Conservation (phyloP, 768 basidiomycete species). For the Tylopilus sp. region DNA sequence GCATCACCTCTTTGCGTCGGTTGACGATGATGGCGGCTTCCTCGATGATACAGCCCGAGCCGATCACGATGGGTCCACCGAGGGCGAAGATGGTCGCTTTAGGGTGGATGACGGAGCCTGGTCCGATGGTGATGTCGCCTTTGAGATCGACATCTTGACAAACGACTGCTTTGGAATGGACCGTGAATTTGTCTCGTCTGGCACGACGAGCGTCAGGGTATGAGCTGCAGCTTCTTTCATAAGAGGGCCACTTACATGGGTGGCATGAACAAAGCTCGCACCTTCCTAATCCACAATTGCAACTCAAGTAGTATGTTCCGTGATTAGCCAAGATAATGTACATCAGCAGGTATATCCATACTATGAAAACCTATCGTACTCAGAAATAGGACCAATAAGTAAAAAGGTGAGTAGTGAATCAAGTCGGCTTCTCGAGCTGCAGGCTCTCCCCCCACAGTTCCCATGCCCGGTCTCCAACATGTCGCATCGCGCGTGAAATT, state of each 20-base stretch:
- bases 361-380: conserved; percentile 10
- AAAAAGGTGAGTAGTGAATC: conserved; percentile 11
- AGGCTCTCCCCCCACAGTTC: conserved; percentile 38
- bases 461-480: conserved; percentile 42
- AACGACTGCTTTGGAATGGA: conserved; percentile 87
- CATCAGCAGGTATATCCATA: conserved; percentile 14
- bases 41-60: conserved; percentile 85
- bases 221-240: background rate
- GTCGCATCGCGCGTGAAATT: conserved; percentile 36
- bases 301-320: background rate
- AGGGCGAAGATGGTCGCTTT: conserved; percentile 92
- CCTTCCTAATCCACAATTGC: background rate
- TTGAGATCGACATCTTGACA: conserved; percentile 93
- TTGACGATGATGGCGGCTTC: conserved; percentile 91
- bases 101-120: conserved; percentile 90
- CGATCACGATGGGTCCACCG: conserved; percentile 87
- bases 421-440: conserved; percentile 29
- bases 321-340: conserved; percentile 12
- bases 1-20: conserved; percentile 84
- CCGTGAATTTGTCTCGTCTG: conserved; percentile 85
- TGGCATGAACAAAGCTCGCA: conserved; percentile 20
- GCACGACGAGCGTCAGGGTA: background rate
- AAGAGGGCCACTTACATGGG: conserved; percentile 25
- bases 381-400: conserved; percentile 19
- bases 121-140: conserved; percentile 90